Conservation (phyloP, 2,329 filamentous ascomycete genomes). For the Alternaria gansuensis region DNA sequence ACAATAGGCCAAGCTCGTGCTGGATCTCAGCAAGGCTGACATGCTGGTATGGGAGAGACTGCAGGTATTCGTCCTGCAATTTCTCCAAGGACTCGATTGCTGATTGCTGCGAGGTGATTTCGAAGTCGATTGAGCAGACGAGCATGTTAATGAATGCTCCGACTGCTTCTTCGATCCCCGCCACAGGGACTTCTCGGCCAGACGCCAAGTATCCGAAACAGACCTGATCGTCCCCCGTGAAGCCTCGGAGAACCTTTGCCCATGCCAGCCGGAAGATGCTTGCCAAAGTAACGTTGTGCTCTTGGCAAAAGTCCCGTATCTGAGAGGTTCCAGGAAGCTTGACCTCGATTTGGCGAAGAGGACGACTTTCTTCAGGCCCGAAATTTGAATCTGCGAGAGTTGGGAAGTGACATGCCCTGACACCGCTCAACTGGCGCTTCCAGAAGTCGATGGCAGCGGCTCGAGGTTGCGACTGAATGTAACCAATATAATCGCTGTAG, state of each 20-base stretch:
- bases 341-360: conserved; percentile 8
- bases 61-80: conserved; percentile 21
- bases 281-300: conserved; percentile 55
- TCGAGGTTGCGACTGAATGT: conserved; percentile 15
- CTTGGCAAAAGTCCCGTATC: conserved; percentile 45
- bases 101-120: conserved; percentile 17
- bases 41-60: conserved; percentile 30
- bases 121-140: conserved; percentile 34
- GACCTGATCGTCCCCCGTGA: conserved; percentile 36
- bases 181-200: conserved; percentile 47
- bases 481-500: conserved; percentile 29
- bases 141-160: conserved; percentile 55
- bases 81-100: too few species aligned
- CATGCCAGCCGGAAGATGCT: conserved; percentile 52
- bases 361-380: neutral
- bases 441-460: conserved; percentile 21
- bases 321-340: conserved; percentile 11
- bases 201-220: conserved; percentile 54
- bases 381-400: neutral
- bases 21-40: conserved; percentile 53
- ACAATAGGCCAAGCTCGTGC: conserved; percentile 49
- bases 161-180: conserved; percentile 49
- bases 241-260: conserved; percentile 39
- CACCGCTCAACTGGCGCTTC: conserved; percentile 20
- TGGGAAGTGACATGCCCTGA: conserved; percentile 25